phyloP scores from a whole-genome alignment of 371 early-diverging fungal species.

The Lichtheimia hyalospora region DNA sequence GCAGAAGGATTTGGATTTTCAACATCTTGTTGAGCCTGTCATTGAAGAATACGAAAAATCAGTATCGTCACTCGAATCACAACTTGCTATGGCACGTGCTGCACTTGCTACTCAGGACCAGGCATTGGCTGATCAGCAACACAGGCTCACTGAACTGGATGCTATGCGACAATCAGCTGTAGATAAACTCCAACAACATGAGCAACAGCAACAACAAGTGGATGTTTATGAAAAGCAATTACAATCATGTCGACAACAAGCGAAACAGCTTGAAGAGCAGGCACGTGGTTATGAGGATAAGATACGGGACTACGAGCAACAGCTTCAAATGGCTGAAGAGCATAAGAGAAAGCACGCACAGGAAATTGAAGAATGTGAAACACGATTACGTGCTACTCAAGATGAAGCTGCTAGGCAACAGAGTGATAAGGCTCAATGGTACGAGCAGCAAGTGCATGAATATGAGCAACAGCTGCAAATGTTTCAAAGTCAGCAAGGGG shows the following conservation, averaged over 20 bases:
- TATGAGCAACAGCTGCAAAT: too few relatives aligned
- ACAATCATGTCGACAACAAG: not conserved
- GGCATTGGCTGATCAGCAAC: slow-evolving; percentile 48
- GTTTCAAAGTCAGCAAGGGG: too few relatives aligned
- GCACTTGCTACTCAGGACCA: slow-evolving; percentile 50
- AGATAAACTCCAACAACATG: not conserved
- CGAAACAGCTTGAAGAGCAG: not conserved
- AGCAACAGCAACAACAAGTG: not conserved
- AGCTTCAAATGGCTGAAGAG: not conserved
- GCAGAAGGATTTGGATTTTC: slow-evolving; percentile 35
- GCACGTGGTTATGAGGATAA: not conserved
- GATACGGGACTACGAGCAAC: not conserved
- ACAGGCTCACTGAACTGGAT: slow-evolving; percentile 31
- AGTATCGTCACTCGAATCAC: slow-evolving; percentile 55
- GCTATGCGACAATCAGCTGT: slow-evolving; percentile 17
- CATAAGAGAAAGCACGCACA: not conserved
- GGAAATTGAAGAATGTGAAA: too few relatives aligned
- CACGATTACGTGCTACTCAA: too few relatives aligned
- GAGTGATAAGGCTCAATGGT: too few relatives aligned
- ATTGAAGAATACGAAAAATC: slow-evolving; percentile 71
- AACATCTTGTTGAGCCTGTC: slow-evolving; percentile 65
- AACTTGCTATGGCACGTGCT: slow-evolving; percentile 55
- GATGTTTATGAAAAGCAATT: not conserved
- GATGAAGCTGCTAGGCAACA: too few relatives aligned
- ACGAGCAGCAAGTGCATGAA: too few relatives aligned